Evolutionary conservation across 345 rosid genomes (phyloP), one percentile per base, ranked within the genome.

Genomic region (Alliaria petiolata): DNA sequence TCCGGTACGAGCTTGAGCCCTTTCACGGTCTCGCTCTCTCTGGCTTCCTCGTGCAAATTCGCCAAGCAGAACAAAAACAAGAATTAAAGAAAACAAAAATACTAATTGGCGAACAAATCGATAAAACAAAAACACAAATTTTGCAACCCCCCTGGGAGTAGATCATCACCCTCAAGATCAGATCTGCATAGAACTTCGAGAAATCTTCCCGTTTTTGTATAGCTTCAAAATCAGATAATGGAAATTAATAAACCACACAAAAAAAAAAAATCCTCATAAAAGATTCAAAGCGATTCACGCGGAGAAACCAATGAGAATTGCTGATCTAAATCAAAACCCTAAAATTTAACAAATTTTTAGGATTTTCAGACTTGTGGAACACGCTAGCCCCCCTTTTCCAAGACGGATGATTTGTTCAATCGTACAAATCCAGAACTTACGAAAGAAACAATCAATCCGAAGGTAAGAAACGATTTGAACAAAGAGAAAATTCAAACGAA

Each of bases 11-110:
- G 95, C 85, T 52, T 83, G 89, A 72, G 96, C 89, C 73, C 92
- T 80, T 79, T 89, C 92, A 34, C 96, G 95, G 74, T 89, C 96
- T n/a, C 83, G 76, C 6, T 89, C 98, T 77, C 96, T 87, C 65
- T 89, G 95, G 46, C 81, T 92, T 35, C 95, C 95, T 65, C 95
- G 86, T 87, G 72, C 51, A 13, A 70, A 15, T 61, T 62, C 36
- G 22, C 14, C 67, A 59, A 20, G 34, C 36, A 66, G 0, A 44
- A 26, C 56, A 66, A 30, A 36, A 49, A 12, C 46, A 14, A 74
- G 12, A 75, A 39, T 76, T 14, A 76, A 76, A 55, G 79, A 69
- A 69, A 62, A 76, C n/a, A n/a, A n/a, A 75, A 62, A 64, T 11
- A 8, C 44, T 35, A 39, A 22, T 56, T 44, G 1, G 0, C 1